These are phyloP conservation scores for Bacterosira constricta DNA, from an alignment of 108 stramenopile genomes.

Conservation along the genomic window DNA sequence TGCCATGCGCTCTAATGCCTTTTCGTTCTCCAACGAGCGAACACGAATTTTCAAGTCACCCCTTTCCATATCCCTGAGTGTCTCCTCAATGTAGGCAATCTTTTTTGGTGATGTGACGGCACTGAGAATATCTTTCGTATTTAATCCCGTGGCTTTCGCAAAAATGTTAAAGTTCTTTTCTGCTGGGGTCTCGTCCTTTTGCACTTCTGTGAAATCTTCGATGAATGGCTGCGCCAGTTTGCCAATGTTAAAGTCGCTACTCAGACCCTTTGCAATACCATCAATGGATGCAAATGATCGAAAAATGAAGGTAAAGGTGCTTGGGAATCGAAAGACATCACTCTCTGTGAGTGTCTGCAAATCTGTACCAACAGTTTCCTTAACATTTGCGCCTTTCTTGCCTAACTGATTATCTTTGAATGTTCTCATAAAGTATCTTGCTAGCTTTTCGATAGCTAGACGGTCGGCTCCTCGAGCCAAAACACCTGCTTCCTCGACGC, in stretches of 20 bases:
- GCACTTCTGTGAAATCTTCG: constrained; percentile 85
- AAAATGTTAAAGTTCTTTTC: constrained; percentile 80
- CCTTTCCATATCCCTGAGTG: constrained; percentile 78
- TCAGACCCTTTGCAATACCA: constrained; percentile 96
- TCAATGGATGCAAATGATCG: constrained; percentile 96
- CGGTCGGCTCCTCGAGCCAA: constrained; percentile 91
- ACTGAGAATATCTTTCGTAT: constrained; percentile 72
- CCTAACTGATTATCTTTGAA: constrained; percentile 92
- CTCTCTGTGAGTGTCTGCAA: constrained; percentile 86
- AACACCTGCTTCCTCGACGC: constrained; percentile 96
- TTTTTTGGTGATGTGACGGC: constrained; percentile 82
- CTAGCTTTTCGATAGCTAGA: constrained; percentile 93
- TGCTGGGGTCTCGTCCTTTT: constrained; percentile 61
- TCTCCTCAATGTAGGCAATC: constrained; percentile 92
- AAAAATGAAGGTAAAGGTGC: constrained; percentile 97
- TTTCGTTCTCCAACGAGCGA: constrained; percentile 93
- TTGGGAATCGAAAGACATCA: constrained; percentile 92
- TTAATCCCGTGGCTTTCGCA: constrained; percentile 84
- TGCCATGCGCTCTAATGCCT: constrained; percentile 85
- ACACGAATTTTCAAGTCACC: constrained; percentile 94
- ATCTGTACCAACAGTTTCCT: constrained; percentile 83
- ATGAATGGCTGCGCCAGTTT: constrained; percentile 94
- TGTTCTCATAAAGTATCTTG: constrained; percentile 92
- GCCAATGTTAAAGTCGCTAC: constrained; percentile 87
- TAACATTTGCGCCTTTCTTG: constrained; percentile 80